These are phyloP conservation scores for Venturia nashicola DNA, from an alignment of 2,329 filamentous ascomycete genomes.

Conservation along the genomic window DNA sequence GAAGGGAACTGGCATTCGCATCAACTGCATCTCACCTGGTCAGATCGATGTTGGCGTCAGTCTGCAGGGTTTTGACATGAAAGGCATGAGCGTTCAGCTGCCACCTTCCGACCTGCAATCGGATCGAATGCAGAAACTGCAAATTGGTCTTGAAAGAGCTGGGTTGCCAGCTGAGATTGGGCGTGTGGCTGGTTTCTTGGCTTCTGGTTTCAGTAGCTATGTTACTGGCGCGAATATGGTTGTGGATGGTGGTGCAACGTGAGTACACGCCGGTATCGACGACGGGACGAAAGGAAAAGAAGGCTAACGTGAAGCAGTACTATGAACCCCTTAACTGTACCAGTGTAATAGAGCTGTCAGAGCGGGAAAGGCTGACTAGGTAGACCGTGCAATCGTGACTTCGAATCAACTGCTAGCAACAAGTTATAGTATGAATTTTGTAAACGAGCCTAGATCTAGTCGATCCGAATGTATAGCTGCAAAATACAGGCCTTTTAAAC, in stretches of 20 bases:
- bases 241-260: constrained; percentile 45
- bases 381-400: background rate
- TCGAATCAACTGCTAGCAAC: no score
- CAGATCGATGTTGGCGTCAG: constrained; percentile 35
- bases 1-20: constrained; percentile 46
- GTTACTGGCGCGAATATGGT: constrained; percentile 50
- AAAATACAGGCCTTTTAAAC: no score
- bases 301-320: constrained; percentile 12
- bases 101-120: constrained; percentile 42
- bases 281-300: background rate
- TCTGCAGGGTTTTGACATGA: constrained; percentile 37
- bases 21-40: constrained; percentile 41
- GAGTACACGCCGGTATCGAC: constrained; percentile 3
- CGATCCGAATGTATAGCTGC: no score
- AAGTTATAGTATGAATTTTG: no score
- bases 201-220: constrained; percentile 50
- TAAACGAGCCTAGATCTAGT: no score
- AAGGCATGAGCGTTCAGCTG: constrained; percentile 40
- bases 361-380: background rate
- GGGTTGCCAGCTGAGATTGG: constrained; percentile 47
- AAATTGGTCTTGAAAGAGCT: constrained; percentile 46
- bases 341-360: constrained; percentile 12
- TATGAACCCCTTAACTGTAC: constrained; percentile 23
- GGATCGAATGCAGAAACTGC: constrained; percentile 35
- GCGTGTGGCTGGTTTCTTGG: constrained; percentile 48